phyloP scores from a whole-genome alignment of 2,329 filamentous ascomycete genomes.

The Xylariaceae sp. region DNA sequence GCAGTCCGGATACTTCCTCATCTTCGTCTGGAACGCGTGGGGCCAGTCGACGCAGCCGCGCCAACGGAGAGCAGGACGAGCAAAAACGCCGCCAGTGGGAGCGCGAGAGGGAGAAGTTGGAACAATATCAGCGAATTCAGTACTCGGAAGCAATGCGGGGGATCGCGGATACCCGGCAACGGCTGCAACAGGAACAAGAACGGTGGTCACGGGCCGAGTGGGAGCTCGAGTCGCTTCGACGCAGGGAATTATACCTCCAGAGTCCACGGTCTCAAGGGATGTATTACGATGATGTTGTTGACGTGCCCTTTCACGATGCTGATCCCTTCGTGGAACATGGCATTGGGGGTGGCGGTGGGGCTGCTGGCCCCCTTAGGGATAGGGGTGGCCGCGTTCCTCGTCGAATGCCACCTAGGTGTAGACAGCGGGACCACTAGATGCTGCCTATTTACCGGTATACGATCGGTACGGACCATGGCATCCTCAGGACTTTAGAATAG shows the following conservation, averaged over 20 bases:
- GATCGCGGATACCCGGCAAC: not conserved
- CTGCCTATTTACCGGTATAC: not conserved
- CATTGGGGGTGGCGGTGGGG: not conserved
- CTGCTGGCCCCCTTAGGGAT: not conserved
- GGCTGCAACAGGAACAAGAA: constrained; percentile 11
- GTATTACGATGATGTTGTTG: constrained; percentile 8
- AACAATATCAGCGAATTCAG: not conserved
- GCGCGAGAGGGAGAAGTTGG: constrained; percentile 3
- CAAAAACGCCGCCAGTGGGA: constrained; percentile 4
- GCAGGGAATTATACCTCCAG: not conserved
- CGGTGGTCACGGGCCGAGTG: constrained; percentile 7
- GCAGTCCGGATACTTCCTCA: constrained; percentile 6
- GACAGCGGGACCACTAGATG: constrained; percentile 4
- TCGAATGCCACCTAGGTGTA: constrained; percentile 1
- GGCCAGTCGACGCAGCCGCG: not conserved
- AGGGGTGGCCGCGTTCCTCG: constrained; percentile 1
- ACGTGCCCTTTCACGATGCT: not conserved
- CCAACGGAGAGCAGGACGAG: not conserved
- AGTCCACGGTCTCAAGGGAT: not conserved
- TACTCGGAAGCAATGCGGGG: constrained; percentile 1
- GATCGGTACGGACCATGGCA: not conserved
- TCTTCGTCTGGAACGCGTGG: not conserved
- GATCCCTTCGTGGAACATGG: constrained; percentile 10
- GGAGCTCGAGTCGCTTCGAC: constrained; percentile 9
- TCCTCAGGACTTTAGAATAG: not conserved